Evolutionary conservation across 139 green algal species (phyloP).

Genomic region (Mychonastes homosphaera): DNA sequence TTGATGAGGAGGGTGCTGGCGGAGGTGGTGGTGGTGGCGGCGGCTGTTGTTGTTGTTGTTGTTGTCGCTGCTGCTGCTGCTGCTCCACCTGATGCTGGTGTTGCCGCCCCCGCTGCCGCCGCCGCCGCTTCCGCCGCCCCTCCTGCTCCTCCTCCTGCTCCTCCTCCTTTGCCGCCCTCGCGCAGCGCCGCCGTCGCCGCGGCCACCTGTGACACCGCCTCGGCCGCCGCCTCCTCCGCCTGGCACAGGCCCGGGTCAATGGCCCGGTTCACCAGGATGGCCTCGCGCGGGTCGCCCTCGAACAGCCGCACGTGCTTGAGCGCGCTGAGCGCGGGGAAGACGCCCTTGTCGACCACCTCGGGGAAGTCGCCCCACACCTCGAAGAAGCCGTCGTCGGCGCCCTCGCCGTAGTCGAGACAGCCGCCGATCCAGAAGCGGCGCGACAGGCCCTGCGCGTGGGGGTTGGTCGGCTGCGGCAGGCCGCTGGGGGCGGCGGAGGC

Average conservation of each 20-base stretch:
- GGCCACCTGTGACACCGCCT: conserved; percentile 4
- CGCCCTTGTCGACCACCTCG: conserved; percentile 18
- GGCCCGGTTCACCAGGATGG: conserved; percentile 37
- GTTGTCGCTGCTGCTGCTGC: background rate
- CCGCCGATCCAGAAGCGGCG: no score
- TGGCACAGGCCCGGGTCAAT: conserved; percentile 22
- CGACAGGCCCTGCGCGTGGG: background rate
- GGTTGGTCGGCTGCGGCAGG: background rate
- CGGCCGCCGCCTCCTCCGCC: conserved; percentile 2
- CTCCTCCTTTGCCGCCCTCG: background rate
- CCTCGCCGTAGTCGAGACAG: conserved; percentile 33
- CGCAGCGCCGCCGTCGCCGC: background rate
- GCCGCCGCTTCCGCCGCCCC: no score
- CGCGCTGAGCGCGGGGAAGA: conserved; percentile 31
- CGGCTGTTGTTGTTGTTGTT: conserved; percentile 2
- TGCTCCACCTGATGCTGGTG: background rate
- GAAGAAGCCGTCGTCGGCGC: conserved; percentile 39
- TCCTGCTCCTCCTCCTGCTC: background rate
- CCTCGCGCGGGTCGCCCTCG: conserved; percentile 25
- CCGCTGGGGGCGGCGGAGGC: background rate
- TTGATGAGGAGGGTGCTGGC: background rate
- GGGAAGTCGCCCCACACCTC: conserved; percentile 37
- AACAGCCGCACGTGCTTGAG: conserved; percentile 17
- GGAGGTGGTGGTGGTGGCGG: background rate
- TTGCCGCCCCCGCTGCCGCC: conserved; percentile 1